Base-by-base conservation (phyloP, 805 yeast genomes). In the Tetrapisispora phaffii region DNA sequence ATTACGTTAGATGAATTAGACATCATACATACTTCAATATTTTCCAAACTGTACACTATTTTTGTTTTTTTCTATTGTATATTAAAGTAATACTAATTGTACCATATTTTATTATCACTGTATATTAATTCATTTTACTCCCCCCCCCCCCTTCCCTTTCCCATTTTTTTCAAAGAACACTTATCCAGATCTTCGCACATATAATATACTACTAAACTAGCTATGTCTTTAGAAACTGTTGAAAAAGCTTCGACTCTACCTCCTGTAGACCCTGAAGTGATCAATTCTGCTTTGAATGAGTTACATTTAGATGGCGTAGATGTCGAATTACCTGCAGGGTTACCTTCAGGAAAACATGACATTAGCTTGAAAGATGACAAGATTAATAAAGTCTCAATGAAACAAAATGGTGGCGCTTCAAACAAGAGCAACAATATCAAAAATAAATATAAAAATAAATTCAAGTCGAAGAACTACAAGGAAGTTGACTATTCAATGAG, bases 251-350 rank as follows among this genome's bases (percentile, higher is more conserved):
- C 34, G 1, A 29, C 32, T 13, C 32, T 43, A 24, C 45, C 45
- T 21, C 59, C 56, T 4, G 53, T 54, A 16, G 62, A 57, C 28
- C 48, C 62, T 2, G 60, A 57, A 46, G 53, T 56, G 6, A 52
- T 63, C 24, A 55, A 54, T 40, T 55, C 62, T 22, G 67, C 65
- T 16, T 42, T 63, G 44, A 63, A 58, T 21, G 63, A 60, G 39
- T 44, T 63, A 39, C 59, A 62, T 39, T 43, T 63, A 38, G 64
- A 61, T 40, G 62, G 50, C 32, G 43, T 50, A 10, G 57, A 56
- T 12, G 50, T 42, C 26, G 20, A 47, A 15, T 42, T 35, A 13
- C 21, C 42, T 20, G 28, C 13, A 12, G 31, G 31, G 15, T 43
- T 35, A 10, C 23, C 49, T 26, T 15, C 46, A 5, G 31, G 22